A percentile compares a stretch with the other conserved stretches of the same genome.
These are phyloP conservation scores for Thermothielavioides terrestris DNA, from an alignment of 495 filamentous ascomycete genomes.

Conservation along the genomic window DNA sequence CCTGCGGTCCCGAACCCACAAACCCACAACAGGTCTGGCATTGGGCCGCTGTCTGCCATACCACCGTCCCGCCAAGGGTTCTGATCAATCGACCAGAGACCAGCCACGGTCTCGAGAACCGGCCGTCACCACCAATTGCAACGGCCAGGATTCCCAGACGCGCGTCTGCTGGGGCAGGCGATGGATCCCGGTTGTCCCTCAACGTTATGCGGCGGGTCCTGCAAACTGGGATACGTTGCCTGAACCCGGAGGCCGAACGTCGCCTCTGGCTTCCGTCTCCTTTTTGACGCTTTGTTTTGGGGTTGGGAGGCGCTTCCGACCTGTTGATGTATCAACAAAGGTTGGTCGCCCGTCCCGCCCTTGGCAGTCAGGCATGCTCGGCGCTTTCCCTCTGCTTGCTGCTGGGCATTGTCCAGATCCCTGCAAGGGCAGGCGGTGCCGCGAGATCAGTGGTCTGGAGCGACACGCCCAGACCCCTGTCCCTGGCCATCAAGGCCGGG, in stretches of 20 bases:
- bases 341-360: conserved; percentile 9
- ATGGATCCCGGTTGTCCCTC: background rate
- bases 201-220: no score
- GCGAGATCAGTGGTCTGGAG: conserved; percentile 15
- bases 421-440: conserved; percentile 14
- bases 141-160: conserved; percentile 4
- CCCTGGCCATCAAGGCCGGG: conserved; percentile 15
- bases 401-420: conserved; percentile 7
- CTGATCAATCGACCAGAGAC: conserved; percentile 2
- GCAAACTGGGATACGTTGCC: no score
- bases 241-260: no score
- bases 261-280: background rate
- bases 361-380: background rate
- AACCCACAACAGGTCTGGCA: background rate
- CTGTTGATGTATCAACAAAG: background rate
- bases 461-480: conserved; percentile 11
- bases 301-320: background rate
- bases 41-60: conserved; percentile 5
- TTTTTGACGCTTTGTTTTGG: background rate
- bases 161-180: conserved; percentile 4
- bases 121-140: background rate
- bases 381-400: background rate
- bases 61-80: conserved; percentile 4
- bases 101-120: background rate
- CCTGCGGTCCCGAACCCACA: background rate